Base-by-base conservation (phyloP, 768 basidiomycete genomes). In the Russula foetens region DNA sequence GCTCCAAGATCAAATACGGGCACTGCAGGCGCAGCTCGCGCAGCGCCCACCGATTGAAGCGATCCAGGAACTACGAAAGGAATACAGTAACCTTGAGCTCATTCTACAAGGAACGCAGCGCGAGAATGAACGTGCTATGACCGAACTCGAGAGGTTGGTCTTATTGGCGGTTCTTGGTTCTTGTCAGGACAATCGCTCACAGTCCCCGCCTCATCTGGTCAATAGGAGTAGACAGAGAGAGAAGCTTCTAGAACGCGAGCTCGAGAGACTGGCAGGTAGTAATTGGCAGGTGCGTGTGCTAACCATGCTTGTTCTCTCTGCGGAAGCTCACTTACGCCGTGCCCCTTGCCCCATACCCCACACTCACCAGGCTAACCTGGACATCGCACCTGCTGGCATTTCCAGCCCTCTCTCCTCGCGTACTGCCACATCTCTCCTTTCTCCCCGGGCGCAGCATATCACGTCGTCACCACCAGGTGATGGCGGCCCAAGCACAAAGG, bases 111-210 rank as follows among this genome's bases (percentile, higher is more conserved):
- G 90, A 0, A 92, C 90, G 0, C 89, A 91, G 64, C 75, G 89
- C 52, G 91, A 93, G 74, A 93, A 93, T 67, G 90, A 92, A 66
- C 78, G 86, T 51, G 87, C 85, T 63, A 92, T 92, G 90, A 77
- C 81, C 0, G 88, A 91, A 60, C 75, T 90, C 3, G 90, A 92
- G 58, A 77, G 85, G 87, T 85, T 58, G 52, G 76, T 73, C 21
- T 28, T n/a, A 21, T n/a, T 9, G 35, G 24, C 46, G 28, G 45
- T 12, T 50, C 47, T 3, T 15, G 19, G 3, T 50, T 15, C n/a
- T n/a, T n/a, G n/a, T n/a, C n/a, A 49, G 44, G 33, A 45, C 51
- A 17, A 48, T 15, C 53, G 12, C 41, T 31, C 15, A 61, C 59
- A 29, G 39, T 54, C 31, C 15, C 23, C 19, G 2, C 5, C 19